Conservation (phyloP, 148 eudicot genomes). For the Linanthus parryae region DNA sequence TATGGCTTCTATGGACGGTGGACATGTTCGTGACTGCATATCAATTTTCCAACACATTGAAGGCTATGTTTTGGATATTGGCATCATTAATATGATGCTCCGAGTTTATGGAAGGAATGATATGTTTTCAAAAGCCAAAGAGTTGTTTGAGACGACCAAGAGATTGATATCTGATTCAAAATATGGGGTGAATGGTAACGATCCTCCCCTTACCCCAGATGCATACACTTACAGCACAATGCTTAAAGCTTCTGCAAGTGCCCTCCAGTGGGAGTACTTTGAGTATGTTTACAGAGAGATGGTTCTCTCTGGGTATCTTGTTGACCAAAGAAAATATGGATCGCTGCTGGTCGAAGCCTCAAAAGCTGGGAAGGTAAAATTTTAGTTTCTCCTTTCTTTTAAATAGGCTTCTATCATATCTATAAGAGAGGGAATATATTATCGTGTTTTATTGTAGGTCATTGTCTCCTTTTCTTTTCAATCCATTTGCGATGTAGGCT, state of each 20-base stretch:
- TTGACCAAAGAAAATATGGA: slow-evolving; percentile 56
- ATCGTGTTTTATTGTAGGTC: no score
- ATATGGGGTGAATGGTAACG: slow-evolving; percentile 16
- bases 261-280: slow-evolving; percentile 93
- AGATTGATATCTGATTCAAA: slow-evolving; percentile 20
- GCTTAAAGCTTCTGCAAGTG: slow-evolving; percentile 71
- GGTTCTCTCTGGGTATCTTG: slow-evolving; percentile 56
- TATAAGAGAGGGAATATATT: no score
- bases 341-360: slow-evolving; percentile 73
- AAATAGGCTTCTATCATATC: no score
- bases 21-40: slow-evolving; percentile 55
- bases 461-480: no score
- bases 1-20: slow-evolving; percentile 63
- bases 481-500: no score
- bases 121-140: slow-evolving; percentile 83
- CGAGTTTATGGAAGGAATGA: slow-evolving; percentile 78
- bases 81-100: slow-evolving; percentile 74
- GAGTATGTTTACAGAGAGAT: slow-evolving; percentile 86
- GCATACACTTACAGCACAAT: slow-evolving; percentile 52
- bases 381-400: no score
- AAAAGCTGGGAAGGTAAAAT: slow-evolving; percentile 81
- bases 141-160: slow-evolving; percentile 56
- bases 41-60: slow-evolving; percentile 54
- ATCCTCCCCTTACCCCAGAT: slow-evolving; percentile 47
- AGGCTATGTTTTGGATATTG: slow-evolving; percentile 50